Evolutionary conservation across 176 grass and related monocot species (phyloP).

Genomic region (Eleusine coracana): DNA sequence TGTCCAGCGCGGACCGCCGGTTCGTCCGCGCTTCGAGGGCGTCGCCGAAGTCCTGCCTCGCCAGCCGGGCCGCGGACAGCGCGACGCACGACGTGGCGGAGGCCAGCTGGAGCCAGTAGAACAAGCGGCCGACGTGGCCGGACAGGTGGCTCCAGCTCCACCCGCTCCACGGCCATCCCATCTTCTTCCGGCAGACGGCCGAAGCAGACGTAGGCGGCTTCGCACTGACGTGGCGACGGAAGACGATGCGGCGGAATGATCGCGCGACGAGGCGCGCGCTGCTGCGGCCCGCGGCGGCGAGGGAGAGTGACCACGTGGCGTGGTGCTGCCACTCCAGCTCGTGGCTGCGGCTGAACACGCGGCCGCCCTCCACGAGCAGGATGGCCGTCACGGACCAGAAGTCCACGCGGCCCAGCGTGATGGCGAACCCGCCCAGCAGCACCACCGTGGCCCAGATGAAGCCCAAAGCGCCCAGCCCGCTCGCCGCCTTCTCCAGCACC

Average conservation of each 20-base stretch:
- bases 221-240: neutral
- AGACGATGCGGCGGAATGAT: constrained; percentile 60
- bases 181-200: too few species aligned
- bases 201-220: too few species aligned
- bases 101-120: constrained; percentile 82
- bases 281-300: constrained; percentile 50
- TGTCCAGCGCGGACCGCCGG: constrained; percentile 55
- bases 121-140: constrained; percentile 49
- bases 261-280: constrained; percentile 60
- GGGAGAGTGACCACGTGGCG: constrained; percentile 73
- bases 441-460: constrained; percentile 97
- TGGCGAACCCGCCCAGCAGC: constrained; percentile 82
- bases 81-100: constrained; percentile 64
- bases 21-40: constrained; percentile 45
- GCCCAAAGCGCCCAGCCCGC: constrained; percentile 74
- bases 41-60: constrained; percentile 64
- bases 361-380: constrained; percentile 72
- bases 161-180: neutral
- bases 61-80: constrained; percentile 56
- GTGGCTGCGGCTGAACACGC: constrained; percentile 92
- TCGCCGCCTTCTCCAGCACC: constrained; percentile 82
- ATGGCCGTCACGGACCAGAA: constrained; percentile 83
- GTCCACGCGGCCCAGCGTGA: constrained; percentile 56
- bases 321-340: constrained; percentile 98
- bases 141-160: constrained; percentile 63